Base-by-base conservation (phyloP, 108 stramenopile genomes). In the Epithemia pelagica region DNA sequence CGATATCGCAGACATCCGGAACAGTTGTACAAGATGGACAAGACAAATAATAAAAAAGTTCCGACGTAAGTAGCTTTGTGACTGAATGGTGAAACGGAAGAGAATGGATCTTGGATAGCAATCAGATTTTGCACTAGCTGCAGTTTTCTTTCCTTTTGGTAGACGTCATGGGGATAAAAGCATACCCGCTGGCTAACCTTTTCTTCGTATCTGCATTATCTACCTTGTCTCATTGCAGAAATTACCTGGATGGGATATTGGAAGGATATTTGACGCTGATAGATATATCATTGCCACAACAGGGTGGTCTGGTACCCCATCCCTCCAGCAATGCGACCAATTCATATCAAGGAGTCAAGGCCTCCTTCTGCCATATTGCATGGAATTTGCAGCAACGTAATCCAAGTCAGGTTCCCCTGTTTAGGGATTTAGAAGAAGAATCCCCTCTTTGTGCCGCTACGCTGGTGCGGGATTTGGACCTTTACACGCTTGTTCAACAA, bases 341-440 rank as follows among this genome's bases (percentile, higher is more conserved):
- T 19, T 23, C 51, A 66, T 74, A 74, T 52, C 31, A 58, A 27
- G 83, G 80, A 28, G 72, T 71, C 37, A 70, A 55, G 18, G 83
- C 78, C 19, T 66, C 37, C 25, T 89, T 89, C 76, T 89, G 85
- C 59, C 68, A 67, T 8, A 59, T 89, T n/a, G 75, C 86, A 61
- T 89, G 88, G 88, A 32, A 75, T 7, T 55, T 75, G 19, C 82
- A 89, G 74, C 67, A 82, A 67, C 59, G 61, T 0, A 69, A 82
- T 61, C 85, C 88, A 1, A 54, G 68, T 1, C 64, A 52, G 59
- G 78, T 83, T 33, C 78, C 82, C 57, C 77, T 79, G 76, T 83
- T 83, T 70, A 51, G 59, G 28, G 78, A 83, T 66, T 66, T 83
- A 54, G n/a, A 30, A 33, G 28, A 46, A 21, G 46, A 72, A 52